These are phyloP conservation scores for Asterochloris sp. DNA, from an alignment of 139 green algal genomes.

Conservation along the genomic window DNA sequence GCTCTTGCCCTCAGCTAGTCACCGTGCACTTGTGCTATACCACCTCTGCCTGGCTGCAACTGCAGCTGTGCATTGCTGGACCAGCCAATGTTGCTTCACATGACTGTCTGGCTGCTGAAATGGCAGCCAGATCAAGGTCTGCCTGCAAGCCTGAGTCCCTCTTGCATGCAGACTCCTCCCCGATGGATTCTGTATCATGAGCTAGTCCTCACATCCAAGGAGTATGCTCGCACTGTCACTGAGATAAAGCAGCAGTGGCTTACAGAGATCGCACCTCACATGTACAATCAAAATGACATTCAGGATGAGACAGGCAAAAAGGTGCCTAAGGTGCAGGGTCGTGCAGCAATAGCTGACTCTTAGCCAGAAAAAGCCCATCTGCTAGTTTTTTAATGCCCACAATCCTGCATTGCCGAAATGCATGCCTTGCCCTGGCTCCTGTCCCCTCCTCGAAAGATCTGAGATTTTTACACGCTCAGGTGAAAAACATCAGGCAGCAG, in stretches of 20 bases:
- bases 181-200: conserved; percentile 93
- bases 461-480: too few relatives aligned
- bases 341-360: conserved; percentile 25
- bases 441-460: too few relatives aligned
- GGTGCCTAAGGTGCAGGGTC: conserved; percentile 77
- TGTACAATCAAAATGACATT: conserved; percentile 61
- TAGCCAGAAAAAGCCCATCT: too few relatives aligned
- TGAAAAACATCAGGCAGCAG: too few relatives aligned
- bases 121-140: background rate
- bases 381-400: too few relatives aligned
- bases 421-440: too few relatives aligned
- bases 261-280: conserved; percentile 96
- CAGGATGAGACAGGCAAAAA: conserved; percentile 60
- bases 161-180: conserved; percentile 32
- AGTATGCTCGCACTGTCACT: conserved; percentile 91
- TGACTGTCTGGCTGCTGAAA: background rate
- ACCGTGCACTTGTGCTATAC: too few relatives aligned
- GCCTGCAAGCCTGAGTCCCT: background rate
- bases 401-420: too few relatives aligned
- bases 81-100: background rate
- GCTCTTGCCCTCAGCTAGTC: background rate
- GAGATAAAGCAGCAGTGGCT: conserved; percentile 98
- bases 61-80: too few relatives aligned
- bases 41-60: too few relatives aligned
- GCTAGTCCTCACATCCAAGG: conserved; percentile 96